Conservation (phyloP, 1,284 basidiomycete species). For the Pterula multifida region DNA sequence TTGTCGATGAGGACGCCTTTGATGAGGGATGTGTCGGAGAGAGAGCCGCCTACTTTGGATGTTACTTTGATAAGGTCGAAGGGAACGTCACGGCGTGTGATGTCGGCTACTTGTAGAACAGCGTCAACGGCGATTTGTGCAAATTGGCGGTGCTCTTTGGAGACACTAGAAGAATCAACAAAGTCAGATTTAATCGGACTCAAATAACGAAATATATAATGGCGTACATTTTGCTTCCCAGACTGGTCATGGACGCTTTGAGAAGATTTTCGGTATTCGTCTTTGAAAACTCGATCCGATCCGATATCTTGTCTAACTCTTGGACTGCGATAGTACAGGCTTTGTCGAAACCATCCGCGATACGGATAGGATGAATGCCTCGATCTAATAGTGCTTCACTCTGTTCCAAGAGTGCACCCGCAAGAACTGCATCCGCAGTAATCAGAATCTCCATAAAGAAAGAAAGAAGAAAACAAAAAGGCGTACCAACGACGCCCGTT, state of each 20-base stretch:
- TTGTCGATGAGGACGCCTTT: constrained; percentile 97
- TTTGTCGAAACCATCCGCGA: constrained; percentile 95
- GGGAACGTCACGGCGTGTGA: constrained; percentile 89
- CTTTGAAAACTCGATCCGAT: constrained; percentile 77
- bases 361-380: constrained; percentile 96
- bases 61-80: constrained; percentile 99
- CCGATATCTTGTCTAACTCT: constrained; percentile 89
- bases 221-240: constrained; percentile 92
- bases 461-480: not conserved
- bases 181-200: constrained; percentile 6
- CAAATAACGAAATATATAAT: constrained; percentile 2
- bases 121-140: constrained; percentile 97
- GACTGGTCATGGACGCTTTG: constrained; percentile 91
- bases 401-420: constrained; percentile 89
- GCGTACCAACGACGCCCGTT: constrained; percentile 93
- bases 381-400: constrained; percentile 87
- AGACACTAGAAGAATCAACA: constrained; percentile 52
- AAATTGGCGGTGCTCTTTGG: constrained; percentile 91
- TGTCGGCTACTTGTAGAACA: constrained; percentile 89
- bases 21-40: constrained; percentile 89
- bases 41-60: constrained; percentile 94
- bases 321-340: constrained; percentile 85
- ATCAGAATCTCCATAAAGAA: not conserved
- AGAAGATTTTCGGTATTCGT: constrained; percentile 79
- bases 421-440: constrained; percentile 63